Evolutionary conservation across 1,284 basidiomycete genomes (phyloP).

Genomic region (Leccinum subrobustum): DNA sequence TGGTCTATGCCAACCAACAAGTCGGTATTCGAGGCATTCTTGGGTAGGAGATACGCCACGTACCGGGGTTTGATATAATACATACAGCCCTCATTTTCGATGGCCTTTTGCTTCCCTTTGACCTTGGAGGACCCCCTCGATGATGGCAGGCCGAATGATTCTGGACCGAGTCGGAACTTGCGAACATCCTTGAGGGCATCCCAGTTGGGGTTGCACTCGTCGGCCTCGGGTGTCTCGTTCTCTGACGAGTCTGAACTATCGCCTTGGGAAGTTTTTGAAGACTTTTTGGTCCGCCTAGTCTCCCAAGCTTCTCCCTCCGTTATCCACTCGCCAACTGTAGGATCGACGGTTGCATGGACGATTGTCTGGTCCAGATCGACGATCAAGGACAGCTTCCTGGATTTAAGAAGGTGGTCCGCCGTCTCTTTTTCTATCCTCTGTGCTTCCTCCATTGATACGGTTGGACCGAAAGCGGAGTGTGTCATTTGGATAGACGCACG

Average conservation of each 20-base stretch:
- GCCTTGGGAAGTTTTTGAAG: conserved; percentile 28
- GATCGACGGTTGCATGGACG: conserved; percentile 97
- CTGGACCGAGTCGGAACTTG: conserved; percentile 83
- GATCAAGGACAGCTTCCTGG: conserved; percentile 87
- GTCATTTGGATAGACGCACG: conserved; percentile 85
- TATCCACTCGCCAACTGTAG: conserved; percentile 98
- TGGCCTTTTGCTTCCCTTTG: conserved; percentile 59
- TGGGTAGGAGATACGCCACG: conserved; percentile 26
- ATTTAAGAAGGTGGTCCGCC: conserved; percentile 71
- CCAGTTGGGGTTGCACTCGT: conserved; percentile 85
- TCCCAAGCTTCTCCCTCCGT: conserved; percentile 79
- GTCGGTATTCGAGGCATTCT: conserved; percentile 3
- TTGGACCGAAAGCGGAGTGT: conserved; percentile 76
- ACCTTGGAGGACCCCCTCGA: conserved; percentile 26
- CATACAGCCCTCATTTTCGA: conserved; percentile 81
- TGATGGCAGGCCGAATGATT: conserved; percentile 60
- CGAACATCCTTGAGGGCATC: conserved; percentile 85
- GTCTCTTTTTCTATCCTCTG: conserved; percentile 84
- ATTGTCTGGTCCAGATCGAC: conserved; percentile 99
- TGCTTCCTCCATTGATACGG: conserved; percentile 83
- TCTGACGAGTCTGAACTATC: conserved; percentile 38
- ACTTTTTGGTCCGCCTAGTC: conserved; percentile 42
- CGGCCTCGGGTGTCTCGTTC: conserved; percentile 40
- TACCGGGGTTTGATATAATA: conserved; percentile 98
- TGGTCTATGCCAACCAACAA: conserved; percentile 55